Base-by-base conservation (phyloP, 495 filamentous ascomycete species). In the Darksidea phi region DNA sequence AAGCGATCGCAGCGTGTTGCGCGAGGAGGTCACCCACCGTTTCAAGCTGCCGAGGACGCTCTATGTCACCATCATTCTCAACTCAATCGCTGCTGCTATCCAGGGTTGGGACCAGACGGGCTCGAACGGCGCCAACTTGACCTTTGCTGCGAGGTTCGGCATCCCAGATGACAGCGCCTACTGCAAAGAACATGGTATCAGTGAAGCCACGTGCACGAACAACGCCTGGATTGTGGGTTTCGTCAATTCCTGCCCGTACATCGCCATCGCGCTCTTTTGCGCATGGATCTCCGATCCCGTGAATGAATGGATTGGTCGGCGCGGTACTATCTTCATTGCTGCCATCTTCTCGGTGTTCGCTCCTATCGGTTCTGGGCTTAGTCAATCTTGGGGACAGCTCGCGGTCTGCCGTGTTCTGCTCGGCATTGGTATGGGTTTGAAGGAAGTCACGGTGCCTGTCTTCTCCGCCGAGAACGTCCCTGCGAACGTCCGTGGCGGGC, bases 81-180 rank as follows among this genome's bases (percentile, higher is more conserved):
- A 83, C 66, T 88, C 87, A 23, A 82, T 90, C 48, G 87, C 83
- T 25, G 87, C 87, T 48, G 85, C 85, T 7, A 83, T 87, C 3
- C 86, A 88, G 52, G 74, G 74, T 26, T 88, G 84, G 85, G 86
- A 88, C 69, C 84, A 88, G 63, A 87, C 86, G n/a, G 85, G 82
- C n/a, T 67, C 65, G 8, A 88, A 89, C 60, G 86, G 85, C 46
- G 86, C 86, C 28, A 88, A 88, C 54, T 68, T 89, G 41, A 78
- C 78, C 18, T 88, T 86, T 69, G 82, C 82, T 0, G 57, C 68
- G 24, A 79, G 79, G 26, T 84, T 88, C 60, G 81, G 80, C 18
- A 84, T 88, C 38, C 77, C 79, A 1, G 69, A 75, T 13, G 47
- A 45, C 5, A 84, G 82, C 2, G 21, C 56, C 12, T 53, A 20